Percentiles rank a stretch among this genome's conserved stretches.
These are phyloP conservation scores for Pyrus pyrifolia DNA, from an alignment of 306 rosid genomes.

Conservation along the genomic window DNA sequence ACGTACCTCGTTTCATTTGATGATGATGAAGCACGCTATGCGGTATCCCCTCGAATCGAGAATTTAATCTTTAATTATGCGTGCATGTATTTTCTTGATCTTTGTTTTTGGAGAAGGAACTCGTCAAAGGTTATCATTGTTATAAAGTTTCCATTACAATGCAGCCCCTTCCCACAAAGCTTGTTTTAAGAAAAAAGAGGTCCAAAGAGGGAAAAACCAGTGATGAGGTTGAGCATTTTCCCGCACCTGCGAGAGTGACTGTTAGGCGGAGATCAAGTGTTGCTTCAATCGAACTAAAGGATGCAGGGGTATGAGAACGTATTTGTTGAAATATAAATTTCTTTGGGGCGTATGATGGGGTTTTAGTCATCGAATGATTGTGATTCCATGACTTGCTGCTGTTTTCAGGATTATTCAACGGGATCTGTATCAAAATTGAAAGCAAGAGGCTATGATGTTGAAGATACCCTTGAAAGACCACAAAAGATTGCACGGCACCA, in stretches of 20 bases:
- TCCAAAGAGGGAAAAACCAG: slow-evolving; percentile 78
- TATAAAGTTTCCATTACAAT: slow-evolving; percentile 15
- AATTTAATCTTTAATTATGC: background rate
- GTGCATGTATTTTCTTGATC: background rate
- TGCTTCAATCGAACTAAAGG: slow-evolving; percentile 68
- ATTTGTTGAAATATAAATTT: background rate
- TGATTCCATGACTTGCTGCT: slow-evolving; percentile 11
- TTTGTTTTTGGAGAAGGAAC: background rate
- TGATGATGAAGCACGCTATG: slow-evolving; percentile 72
- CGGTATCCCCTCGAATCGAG: slow-evolving; percentile 43
- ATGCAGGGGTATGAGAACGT: slow-evolving; percentile 55
- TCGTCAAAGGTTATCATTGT: background rate
- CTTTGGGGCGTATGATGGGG: background rate
- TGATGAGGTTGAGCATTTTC: slow-evolving; percentile 86
- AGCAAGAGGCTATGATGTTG: slow-evolving; percentile 53
- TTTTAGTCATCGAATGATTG: background rate
- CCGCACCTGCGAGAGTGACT: slow-evolving; percentile 69
- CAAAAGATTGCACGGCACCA: slow-evolving; percentile 42
- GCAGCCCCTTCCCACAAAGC: slow-evolving; percentile 97
- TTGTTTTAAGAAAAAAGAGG: slow-evolving; percentile 83
- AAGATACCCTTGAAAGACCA: slow-evolving; percentile 58
- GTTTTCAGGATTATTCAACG: slow-evolving; percentile 61
- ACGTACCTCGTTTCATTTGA: slow-evolving; percentile 82
- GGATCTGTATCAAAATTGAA: slow-evolving; percentile 32
- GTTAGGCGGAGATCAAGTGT: slow-evolving; percentile 68